Evolutionary conservation across 768 basidiomycete genomes (phyloP).

Genomic region (Collybiopsis confluens): DNA sequence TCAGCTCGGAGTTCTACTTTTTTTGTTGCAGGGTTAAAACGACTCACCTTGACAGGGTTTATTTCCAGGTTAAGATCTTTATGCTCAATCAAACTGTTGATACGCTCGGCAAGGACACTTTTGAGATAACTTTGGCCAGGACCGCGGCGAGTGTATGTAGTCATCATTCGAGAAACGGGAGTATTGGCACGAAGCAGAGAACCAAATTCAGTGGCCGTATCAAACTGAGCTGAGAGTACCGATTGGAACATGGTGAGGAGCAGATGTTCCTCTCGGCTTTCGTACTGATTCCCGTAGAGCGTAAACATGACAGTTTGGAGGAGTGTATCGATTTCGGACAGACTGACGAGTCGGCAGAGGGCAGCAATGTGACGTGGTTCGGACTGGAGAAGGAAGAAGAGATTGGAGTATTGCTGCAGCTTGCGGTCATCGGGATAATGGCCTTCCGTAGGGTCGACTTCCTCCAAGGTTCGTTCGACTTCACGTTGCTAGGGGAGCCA

Average conservation of each 20-base stretch:
- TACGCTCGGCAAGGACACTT: conserved; percentile 93
- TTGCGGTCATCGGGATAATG: conserved; percentile 93
- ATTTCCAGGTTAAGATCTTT: conserved; percentile 99
- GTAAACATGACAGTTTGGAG: conserved; percentile 99
- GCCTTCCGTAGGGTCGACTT: conserved; percentile 89
- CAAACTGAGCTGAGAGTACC: conserved; percentile 97
- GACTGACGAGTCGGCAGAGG: conserved; percentile 91
- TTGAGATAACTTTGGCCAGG: conserved; percentile 99
- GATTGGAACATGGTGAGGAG: conserved; percentile 99
- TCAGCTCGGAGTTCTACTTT: neutral
- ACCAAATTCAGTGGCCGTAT: conserved; percentile 98
- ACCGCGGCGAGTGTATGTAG: conserved; percentile 97
- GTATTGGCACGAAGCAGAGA: conserved; percentile 97
- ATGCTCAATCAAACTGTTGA: conserved; percentile 98
- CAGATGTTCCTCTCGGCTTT: conserved; percentile 95
- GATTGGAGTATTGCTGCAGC: conserved; percentile 93
- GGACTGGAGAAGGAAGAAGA: conserved; percentile 97
- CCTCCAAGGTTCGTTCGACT: conserved; percentile 92
- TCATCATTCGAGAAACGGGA: conserved; percentile 99
- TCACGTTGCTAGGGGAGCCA: conserved; percentile 71
- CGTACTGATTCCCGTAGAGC: conserved; percentile 98
- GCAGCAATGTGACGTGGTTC: conserved; percentile 97
- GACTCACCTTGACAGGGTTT: conserved; percentile 88
- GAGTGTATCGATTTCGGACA: conserved; percentile 97
- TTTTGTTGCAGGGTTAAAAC: neutral